phyloP scores from a whole-genome alignment of 306 rosid genomes.

The Rosa lucieae region DNA sequence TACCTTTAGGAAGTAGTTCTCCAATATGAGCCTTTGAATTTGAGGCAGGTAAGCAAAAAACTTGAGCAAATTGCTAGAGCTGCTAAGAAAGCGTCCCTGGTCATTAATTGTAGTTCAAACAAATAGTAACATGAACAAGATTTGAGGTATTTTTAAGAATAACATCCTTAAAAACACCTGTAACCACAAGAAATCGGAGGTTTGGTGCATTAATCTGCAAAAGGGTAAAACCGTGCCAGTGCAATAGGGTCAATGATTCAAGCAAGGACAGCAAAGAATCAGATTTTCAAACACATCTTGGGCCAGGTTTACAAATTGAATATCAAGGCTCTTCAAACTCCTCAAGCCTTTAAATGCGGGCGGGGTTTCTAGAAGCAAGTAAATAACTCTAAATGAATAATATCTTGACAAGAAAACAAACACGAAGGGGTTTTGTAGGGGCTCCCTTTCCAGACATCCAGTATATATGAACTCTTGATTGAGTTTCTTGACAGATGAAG shows the following conservation, averaged over 20 bases:
- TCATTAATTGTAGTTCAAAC: conserved; percentile 18
- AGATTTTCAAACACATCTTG: not conserved
- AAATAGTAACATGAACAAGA: not conserved
- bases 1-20: conserved; percentile 51
- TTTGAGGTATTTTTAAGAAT: not conserved
- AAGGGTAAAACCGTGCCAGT: not conserved
- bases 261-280: not conserved
- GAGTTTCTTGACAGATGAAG: conserved; percentile 44
- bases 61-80: conserved; percentile 42
- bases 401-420: conserved; percentile 48
- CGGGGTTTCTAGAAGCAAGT: conserved; percentile 54
- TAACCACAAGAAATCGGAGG: not conserved
- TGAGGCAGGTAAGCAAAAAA: conserved; percentile 47
- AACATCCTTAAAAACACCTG: not conserved
- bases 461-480: conserved; percentile 47
- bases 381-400: conserved; percentile 45
- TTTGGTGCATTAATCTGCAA: not conserved
- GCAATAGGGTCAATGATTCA: not conserved
- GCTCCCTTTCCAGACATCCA: conserved; percentile 54
- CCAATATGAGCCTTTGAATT: conserved; percentile 41
- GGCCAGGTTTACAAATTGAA: conserved; percentile 17
- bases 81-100: conserved; percentile 24
- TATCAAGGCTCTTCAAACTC: conserved; percentile 59
- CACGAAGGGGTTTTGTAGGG: conserved; percentile 47
- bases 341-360: conserved; percentile 43